Evolutionary conservation across 768 basidiomycete species (phyloP), one percentile per base, ranked within the genome.

Genomic region (Cubamyces sp.): DNA sequence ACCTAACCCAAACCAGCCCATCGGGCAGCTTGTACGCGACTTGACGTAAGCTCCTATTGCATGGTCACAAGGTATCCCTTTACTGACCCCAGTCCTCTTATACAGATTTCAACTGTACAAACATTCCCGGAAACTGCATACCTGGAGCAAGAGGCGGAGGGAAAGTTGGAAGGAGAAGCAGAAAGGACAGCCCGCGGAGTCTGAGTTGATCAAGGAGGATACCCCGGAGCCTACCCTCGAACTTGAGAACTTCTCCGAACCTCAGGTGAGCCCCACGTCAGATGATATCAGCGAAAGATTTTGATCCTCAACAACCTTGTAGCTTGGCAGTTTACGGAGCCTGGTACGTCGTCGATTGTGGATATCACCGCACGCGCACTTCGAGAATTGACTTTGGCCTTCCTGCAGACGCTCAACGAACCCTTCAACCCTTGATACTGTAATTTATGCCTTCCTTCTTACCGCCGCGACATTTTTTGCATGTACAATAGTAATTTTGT

Each of bases 241-340:
- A 15, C 48, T 56, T 14, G 43, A 41, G 16, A 56, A 53, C 42
- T 48, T 64, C n/a, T 45, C 63, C 1, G 54, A 64, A 37, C 63
- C 63, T 12, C 63, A 60, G 55, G 61, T 62, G 16, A 14, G 61
- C 43, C 14, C 18, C 37, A 3, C 21, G 3, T n/a, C 1, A 5
- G 1, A 4, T 28, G 25, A 5, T 3, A 5, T 4, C 11, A 26
- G 4, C 1, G 14, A 15, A 11, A 26, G 14, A 49, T 26, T 3
- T n/a, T 49, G 48, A 16, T 7, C 48, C 14, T 16, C 12, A 6
- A 9, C 34, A 23, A 8, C 8, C 16, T 16, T 19, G 3, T 45
- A 57, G 57, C 7, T 70, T 78, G 12, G 74, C 74, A 21, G 79
- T 70, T 7, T 41, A 62, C 57, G 5, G 76, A 83, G 66, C 80